These are phyloP conservation scores for Penicillium robsamsonii DNA, from an alignment of 495 filamentous ascomycete genomes.

Conservation along the genomic window DNA sequence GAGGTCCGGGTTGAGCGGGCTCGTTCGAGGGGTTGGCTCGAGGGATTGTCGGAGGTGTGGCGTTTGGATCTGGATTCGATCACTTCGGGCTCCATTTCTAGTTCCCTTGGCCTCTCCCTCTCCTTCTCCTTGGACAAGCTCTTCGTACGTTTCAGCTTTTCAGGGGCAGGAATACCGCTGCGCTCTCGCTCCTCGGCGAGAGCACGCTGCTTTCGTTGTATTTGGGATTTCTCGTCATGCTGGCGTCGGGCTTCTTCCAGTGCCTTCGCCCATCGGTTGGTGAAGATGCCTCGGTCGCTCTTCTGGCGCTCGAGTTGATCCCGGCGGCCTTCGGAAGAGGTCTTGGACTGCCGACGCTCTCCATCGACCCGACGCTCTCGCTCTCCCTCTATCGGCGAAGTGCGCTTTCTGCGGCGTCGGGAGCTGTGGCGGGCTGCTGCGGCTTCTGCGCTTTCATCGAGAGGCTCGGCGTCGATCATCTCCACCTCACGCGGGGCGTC, in stretches of 20 bases:
- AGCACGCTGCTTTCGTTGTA: slow-evolving; percentile 18
- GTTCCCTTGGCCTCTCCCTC: slow-evolving; percentile 7
- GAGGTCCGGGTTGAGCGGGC: slow-evolving; percentile 21
- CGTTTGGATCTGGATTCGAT: slow-evolving; percentile 26
- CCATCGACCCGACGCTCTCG: slow-evolving; percentile 20
- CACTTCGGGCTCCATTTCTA: slow-evolving; percentile 20
- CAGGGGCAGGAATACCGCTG: slow-evolving; percentile 17
- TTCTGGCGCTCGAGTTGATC: slow-evolving; percentile 35
- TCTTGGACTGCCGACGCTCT: slow-evolving; percentile 38
- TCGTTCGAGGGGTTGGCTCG: slow-evolving; percentile 12
- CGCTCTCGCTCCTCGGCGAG: slow-evolving; percentile 24
- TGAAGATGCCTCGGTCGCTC: slow-evolving; percentile 35
- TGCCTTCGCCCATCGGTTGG: slow-evolving; percentile 41
- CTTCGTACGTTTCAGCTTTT: slow-evolving; percentile 18
- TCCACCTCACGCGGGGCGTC: slow-evolving; percentile 2
- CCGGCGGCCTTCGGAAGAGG: slow-evolving; percentile 38
- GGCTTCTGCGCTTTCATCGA: slow-evolving; percentile 17
- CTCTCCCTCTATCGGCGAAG: slow-evolving; percentile 28
- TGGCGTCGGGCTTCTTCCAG: slow-evolving; percentile 41
- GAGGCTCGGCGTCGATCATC: slow-evolving; percentile 7
- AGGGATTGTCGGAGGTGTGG: slow-evolving; percentile 23
- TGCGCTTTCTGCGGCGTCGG: slow-evolving; percentile 34
- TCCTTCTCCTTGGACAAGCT: slow-evolving; percentile 21
- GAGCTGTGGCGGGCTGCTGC: slow-evolving; percentile 16
- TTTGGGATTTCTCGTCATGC: slow-evolving; percentile 36